Conservation (phyloP, 1,284 basidiomycete species). For the Pyrrhoderma noxium region DNA sequence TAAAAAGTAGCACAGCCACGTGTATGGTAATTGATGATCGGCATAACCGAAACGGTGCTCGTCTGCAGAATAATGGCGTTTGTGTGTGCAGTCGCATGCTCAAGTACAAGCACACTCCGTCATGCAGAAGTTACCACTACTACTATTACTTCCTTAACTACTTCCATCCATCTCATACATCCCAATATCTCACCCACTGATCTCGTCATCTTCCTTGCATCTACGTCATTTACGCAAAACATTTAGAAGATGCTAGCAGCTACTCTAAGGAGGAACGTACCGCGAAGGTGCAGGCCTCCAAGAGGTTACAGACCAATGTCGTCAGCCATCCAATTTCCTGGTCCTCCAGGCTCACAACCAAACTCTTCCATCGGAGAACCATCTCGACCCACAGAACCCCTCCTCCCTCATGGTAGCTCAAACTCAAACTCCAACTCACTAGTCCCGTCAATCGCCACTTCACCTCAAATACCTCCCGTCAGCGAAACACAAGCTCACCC, state of each 20-base stretch:
- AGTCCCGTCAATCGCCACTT: neutral
- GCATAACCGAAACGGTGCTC: neutral
- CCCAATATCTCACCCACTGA: too few species aligned
- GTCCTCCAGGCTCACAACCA: conserved; percentile 4
- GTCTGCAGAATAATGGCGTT: too few species aligned
- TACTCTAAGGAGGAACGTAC: conserved; percentile 1
- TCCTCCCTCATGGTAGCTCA: neutral
- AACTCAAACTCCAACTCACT: neutral
- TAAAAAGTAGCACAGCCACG: conserved; percentile 13
- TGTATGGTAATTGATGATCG: neutral
- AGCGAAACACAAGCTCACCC: conserved; percentile 17
- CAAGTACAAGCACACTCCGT: too few species aligned
- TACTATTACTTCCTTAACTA: too few species aligned
- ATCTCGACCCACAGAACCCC: neutral
- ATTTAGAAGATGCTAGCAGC: too few species aligned
- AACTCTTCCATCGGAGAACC: conserved; percentile 7
- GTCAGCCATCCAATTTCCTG: conserved; percentile 8
- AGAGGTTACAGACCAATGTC: conserved; percentile 6
- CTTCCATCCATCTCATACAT: too few species aligned
- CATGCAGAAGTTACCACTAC: too few species aligned
- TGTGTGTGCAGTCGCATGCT: too few species aligned
- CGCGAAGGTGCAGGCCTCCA: neutral
- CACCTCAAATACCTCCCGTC: conserved; percentile 2
- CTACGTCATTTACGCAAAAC: too few species aligned
- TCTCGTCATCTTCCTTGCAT: neutral